phyloP scores from a whole-genome alignment of 805 yeast genomes.

The Zygosaccharomyces kombuchaensis region DNA sequence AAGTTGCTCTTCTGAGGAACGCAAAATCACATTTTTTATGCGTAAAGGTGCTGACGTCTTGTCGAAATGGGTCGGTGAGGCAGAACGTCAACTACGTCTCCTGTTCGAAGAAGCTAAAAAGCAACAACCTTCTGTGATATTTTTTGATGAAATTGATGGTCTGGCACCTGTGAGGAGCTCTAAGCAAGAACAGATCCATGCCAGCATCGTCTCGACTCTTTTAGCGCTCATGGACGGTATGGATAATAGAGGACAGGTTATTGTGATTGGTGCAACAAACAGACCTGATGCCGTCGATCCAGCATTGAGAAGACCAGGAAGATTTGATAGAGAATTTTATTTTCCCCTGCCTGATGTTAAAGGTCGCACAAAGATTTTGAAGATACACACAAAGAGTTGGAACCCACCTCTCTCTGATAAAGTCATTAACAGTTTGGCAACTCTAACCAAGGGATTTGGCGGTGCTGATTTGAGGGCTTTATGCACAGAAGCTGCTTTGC shows the following conservation, averaged over 20 bases:
- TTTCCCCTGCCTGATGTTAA: conserved; percentile 85
- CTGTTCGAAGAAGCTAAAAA: conserved; percentile 94
- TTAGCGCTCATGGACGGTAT: conserved; percentile 98
- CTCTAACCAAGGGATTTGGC: conserved; percentile 90
- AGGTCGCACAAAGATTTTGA: conserved; percentile 73
- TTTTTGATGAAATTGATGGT: conserved; percentile 97
- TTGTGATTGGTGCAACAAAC: conserved; percentile 96
- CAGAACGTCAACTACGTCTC: conserved; percentile 87
- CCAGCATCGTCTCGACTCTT: conserved; percentile 91
- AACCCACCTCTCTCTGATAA: conserved; percentile 57
- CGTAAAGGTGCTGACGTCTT: conserved; percentile 96
- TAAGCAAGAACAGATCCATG: conserved; percentile 97
- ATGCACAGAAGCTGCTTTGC: conserved; percentile 92
- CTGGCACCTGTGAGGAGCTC: conserved; percentile 96
- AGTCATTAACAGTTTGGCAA: conserved; percentile 65
- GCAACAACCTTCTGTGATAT: conserved; percentile 92
- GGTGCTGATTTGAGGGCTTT: conserved; percentile 95
- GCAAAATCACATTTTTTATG: conserved; percentile 94
- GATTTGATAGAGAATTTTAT: conserved; percentile 95
- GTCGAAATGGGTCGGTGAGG: conserved; percentile 99
- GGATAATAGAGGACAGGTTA: conserved; percentile 98
- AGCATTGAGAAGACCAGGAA: conserved; percentile 92
- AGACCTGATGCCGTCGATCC: conserved; percentile 99
- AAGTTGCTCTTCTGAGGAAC: conserved; percentile 77
- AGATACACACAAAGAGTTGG: conserved; percentile 90